phyloP scores from a whole-genome alignment of 768 basidiomycete genomes.

The Phallus indusiatus region DNA sequence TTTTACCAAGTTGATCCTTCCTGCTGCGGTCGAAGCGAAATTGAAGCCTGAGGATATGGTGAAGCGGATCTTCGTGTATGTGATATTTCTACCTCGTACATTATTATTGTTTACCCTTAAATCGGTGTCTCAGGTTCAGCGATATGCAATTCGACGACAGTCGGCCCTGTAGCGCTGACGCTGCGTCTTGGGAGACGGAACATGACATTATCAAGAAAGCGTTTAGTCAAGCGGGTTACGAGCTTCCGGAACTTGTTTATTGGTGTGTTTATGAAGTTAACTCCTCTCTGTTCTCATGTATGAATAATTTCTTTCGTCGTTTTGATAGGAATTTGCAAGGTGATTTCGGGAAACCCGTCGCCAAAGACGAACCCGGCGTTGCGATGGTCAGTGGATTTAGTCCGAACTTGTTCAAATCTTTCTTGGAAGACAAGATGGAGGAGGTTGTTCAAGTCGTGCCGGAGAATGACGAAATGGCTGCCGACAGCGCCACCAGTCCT shows the following conservation, averaged over 20 bases:
- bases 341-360: constrained; percentile 35
- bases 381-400: constrained; percentile 65
- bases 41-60: constrained; percentile 65
- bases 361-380: constrained; percentile 46
- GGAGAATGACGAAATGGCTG: constrained; percentile 33
- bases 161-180: background rate
- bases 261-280: constrained; percentile 43
- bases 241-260: constrained; percentile 63
- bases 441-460: constrained; percentile 20
- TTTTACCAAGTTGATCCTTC: constrained; percentile 53
- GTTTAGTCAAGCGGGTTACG: constrained; percentile 55
- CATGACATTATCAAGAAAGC: constrained; percentile 45
- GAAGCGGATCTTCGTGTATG: constrained; percentile 52
- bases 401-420: constrained; percentile 59
- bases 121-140: constrained; percentile 31
- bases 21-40: constrained; percentile 44
- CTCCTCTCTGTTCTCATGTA: background rate
- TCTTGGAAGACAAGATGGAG: constrained; percentile 45
- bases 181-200: constrained; percentile 47
- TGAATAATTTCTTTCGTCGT: background rate
- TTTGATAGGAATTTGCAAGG: background rate
- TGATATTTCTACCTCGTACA: background rate
- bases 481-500: too few species aligned
- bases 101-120: background rate
- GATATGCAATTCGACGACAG: constrained; percentile 71